phyloP scores from a whole-genome alignment of 805 yeast genomes.

The Spathaspora girioi region DNA sequence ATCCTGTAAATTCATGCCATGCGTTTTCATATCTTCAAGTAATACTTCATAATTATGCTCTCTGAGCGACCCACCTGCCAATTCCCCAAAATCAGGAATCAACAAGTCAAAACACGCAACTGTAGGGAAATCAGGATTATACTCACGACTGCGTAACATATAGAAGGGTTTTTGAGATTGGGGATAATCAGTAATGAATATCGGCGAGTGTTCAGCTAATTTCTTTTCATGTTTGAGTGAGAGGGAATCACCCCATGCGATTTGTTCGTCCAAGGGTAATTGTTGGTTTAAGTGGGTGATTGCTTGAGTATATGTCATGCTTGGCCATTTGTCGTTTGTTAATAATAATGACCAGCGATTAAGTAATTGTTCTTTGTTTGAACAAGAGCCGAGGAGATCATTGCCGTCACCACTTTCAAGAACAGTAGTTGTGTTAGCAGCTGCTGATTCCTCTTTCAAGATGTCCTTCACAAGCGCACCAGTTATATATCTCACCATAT shows the following conservation, averaged over 20 bases:
- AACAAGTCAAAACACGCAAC: conserved; percentile 89
- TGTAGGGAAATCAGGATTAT: conserved; percentile 40
- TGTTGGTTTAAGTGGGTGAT: conserved; percentile 42
- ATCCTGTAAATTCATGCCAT: conserved; percentile 56
- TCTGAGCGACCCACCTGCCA: conserved; percentile 92
- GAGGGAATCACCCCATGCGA: conserved; percentile 68
- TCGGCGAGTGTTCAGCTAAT: conserved; percentile 77
- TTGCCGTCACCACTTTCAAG: conserved; percentile 5
- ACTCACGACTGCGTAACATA: conserved; percentile 59
- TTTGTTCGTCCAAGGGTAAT: conserved; percentile 5
- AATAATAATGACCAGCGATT: conserved; percentile 61
- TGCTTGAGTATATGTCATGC: conserved; percentile 76
- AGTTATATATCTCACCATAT: conserved; percentile 56
- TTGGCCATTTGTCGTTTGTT: conserved; percentile 51
- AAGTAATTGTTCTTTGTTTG: conserved; percentile 25
- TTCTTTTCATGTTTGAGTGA: conserved; percentile 89
- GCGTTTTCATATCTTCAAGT: conserved; percentile 42
- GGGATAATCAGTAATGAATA: conserved; percentile 90
- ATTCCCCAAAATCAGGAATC: conserved; percentile 89
- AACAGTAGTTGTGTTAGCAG: conserved; percentile 1
- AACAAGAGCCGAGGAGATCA: conserved; percentile 34
- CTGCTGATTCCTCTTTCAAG: conserved; percentile 9
- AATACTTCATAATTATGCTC: conserved; percentile 60
- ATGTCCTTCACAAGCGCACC: conserved; percentile 9
- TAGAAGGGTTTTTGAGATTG: conserved; percentile 78